A percentile compares a stretch with the other conserved stretches of the same genome.
Evolutionary conservation across 352 stramenopile species (phyloP).

Genomic region (Pythium chondricola): DNA sequence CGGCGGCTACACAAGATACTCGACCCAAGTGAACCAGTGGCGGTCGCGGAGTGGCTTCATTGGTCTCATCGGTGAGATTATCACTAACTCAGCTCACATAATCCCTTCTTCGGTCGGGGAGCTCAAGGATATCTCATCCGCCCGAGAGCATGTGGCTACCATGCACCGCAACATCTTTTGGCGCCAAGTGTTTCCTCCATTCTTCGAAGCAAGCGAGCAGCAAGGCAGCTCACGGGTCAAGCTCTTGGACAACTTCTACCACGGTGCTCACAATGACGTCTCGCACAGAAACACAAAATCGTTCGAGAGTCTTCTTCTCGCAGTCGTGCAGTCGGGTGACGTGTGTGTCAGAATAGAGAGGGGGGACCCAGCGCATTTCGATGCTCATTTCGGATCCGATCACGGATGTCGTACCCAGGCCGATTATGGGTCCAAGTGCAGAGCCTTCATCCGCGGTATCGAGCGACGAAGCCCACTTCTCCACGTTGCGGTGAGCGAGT

Average conservation of each 20-base stretch:
- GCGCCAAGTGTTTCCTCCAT: slow-evolving; percentile 34
- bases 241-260: slow-evolving; percentile 51
- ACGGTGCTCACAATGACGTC: slow-evolving; percentile 47
- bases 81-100: slow-evolving; percentile 8
- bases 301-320: slow-evolving; percentile 54
- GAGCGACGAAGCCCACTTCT: slow-evolving; percentile 51
- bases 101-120: not conserved
- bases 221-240: slow-evolving; percentile 24
- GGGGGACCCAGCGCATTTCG: slow-evolving; percentile 29
- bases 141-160: not conserved
- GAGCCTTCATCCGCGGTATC: slow-evolving; percentile 28
- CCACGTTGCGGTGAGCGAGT: slow-evolving; percentile 33
- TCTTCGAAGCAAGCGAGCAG: slow-evolving; percentile 2
- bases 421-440: slow-evolving; percentile 46
- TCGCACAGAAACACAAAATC: slow-evolving; percentile 28
- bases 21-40: slow-evolving; percentile 42
- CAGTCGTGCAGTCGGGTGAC: slow-evolving; percentile 42
- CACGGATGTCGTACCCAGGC: slow-evolving; percentile 42
- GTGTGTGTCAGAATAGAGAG: slow-evolving; percentile 38
- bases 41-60: slow-evolving; percentile 43
- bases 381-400: slow-evolving; percentile 27
- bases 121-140: too few relatives aligned
- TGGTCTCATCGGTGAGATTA: slow-evolving; percentile 29
- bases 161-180: slow-evolving; percentile 53
- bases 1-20: slow-evolving; percentile 43